Base-by-base conservation (phyloP, 2,329 filamentous ascomycete species). In the Alternaria alternata region DNA sequence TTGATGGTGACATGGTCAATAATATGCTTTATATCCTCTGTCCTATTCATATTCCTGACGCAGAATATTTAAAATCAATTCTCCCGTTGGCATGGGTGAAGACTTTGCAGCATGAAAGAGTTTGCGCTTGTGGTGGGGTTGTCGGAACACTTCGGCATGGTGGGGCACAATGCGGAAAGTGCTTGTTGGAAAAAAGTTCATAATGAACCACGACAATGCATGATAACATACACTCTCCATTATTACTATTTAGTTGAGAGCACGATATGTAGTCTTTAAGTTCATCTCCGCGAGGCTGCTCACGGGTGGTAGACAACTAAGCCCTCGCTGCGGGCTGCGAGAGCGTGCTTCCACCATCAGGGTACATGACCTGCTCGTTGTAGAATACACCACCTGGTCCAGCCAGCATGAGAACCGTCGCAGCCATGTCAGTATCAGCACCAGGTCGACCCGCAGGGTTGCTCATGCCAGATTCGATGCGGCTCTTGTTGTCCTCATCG, bases 311-410 rank as follows among this genome's bases (percentile, higher is more conserved):
- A 82, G 81, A 79, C 81, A 78, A 78, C 80, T 82, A 62, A n/a
- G 60, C 60, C 18, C 57, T 32, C n/a, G 60, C 60, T 30, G 57
- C 57, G 49, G 60, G 57, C 56, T 62, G 60, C 16, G 53, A 47
- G 24, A 64, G 62, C 5, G 59, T 62, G 47, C 64, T 70, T 53
- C 75, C 73, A 42, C 83, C 83, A 69, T 85, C 83, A 14, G 82
- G 83, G 63, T 83, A 84, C 44, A 86, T 57, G 32, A 85, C 81
- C 70, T 86, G 84, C 46, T 84, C 82, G 43, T 86, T 86, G 61
- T 84, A 82, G 63, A 85, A 86, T 0, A 81, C 65, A 3, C 84
- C 84, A 28, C 82, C 83, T 30, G 78, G 80, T 0, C 84, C 82
- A 38, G 83, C 84, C 41, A 86, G 71, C 63, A 86, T 81, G 48